These are phyloP conservation scores for Polytrichum commune DNA, from an alignment of 225 moss, liverwort and hornwort species.

Conservation along the genomic window DNA sequence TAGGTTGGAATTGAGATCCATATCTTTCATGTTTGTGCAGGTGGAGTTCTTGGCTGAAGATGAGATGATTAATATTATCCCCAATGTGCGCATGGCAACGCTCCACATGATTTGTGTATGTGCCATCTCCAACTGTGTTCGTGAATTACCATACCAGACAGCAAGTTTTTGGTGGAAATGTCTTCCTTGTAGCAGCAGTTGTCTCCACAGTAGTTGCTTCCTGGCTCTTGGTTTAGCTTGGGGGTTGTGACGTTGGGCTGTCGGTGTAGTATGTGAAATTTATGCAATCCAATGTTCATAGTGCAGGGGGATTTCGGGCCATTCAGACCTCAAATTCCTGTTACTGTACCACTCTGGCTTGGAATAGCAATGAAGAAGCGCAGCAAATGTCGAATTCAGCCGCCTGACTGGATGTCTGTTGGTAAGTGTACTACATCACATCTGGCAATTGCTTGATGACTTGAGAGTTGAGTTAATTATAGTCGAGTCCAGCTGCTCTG, in stretches of 20 bases:
- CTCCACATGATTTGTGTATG: conserved; percentile 89
- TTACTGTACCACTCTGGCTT: conserved; percentile 89
- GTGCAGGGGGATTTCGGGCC: conserved; percentile 93
- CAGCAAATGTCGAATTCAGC: conserved; percentile 83
- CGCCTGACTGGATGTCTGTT: conserved; percentile 95
- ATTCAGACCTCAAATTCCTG: conserved; percentile 90
- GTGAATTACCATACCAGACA: too few relatives aligned
- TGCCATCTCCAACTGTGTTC: background rate
- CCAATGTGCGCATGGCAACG: conserved; percentile 92
- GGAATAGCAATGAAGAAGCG: conserved; percentile 96
- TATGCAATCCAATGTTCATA: background rate
- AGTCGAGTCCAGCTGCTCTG: too few relatives aligned
- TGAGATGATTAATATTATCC: conserved; percentile 76
- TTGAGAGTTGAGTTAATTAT: too few relatives aligned
- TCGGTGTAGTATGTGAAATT: background rate
- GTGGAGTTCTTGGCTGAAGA: conserved; percentile 96
- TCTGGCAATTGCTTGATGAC: too few relatives aligned
- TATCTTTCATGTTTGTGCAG: conserved; percentile 26
- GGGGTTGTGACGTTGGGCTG: too few relatives aligned
- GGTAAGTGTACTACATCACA: conserved; percentile 43
- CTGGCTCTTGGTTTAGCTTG: too few relatives aligned
- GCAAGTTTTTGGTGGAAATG: too few relatives aligned
- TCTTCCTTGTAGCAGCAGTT: too few relatives aligned
- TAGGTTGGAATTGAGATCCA: background rate
- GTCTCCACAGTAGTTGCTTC: too few relatives aligned